Evolutionary conservation across 225 moss, liverwort and hornwort species (phyloP).

Genomic region (Takakia lepidozioides): DNA sequence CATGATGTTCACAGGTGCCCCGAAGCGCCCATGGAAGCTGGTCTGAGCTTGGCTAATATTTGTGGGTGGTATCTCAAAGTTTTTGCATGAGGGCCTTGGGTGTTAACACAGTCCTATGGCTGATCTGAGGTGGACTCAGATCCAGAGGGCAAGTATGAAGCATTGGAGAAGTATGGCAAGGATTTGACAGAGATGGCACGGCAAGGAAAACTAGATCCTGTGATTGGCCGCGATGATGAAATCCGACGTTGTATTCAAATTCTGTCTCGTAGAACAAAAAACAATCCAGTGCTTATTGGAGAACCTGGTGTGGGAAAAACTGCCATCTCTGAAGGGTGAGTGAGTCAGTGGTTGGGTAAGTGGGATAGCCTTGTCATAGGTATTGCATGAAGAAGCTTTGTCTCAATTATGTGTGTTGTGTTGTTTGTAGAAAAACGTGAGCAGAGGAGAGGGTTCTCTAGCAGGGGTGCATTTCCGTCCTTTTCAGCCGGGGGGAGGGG

Average conservation of each 20-base stretch:
- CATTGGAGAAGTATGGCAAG: slow-evolving; percentile 91
- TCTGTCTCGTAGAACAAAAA: slow-evolving; percentile 90
- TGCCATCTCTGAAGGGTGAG: slow-evolving; percentile 99
- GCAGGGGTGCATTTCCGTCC: no score
- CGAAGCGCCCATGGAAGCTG: no score
- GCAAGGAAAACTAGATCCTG: slow-evolving; percentile 91
- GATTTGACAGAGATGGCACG: slow-evolving; percentile 98
- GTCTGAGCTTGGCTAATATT: background rate
- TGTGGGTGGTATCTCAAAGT: background rate
- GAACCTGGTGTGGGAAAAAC: slow-evolving; percentile 99
- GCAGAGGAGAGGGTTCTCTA: no score
- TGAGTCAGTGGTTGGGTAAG: background rate
- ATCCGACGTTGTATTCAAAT: slow-evolving; percentile 93
- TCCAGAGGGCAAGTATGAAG: slow-evolving; percentile 92
- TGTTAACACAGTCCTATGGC: background rate
- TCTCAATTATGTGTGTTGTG: background rate
- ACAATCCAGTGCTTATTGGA: slow-evolving; percentile 93
- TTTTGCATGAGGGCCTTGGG: background rate
- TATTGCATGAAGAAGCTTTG: background rate
- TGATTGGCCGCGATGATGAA: slow-evolving; percentile 97
- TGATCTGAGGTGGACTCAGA: slow-evolving; percentile 23
- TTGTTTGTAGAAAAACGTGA: background rate
- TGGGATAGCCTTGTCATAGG: no score
- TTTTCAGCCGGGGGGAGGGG: no score
- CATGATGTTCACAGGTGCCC: no score